Evolutionary conservation across 192 early-diverging fungal species (phyloP).

Genomic region (Rhizophagus prolifer): DNA sequence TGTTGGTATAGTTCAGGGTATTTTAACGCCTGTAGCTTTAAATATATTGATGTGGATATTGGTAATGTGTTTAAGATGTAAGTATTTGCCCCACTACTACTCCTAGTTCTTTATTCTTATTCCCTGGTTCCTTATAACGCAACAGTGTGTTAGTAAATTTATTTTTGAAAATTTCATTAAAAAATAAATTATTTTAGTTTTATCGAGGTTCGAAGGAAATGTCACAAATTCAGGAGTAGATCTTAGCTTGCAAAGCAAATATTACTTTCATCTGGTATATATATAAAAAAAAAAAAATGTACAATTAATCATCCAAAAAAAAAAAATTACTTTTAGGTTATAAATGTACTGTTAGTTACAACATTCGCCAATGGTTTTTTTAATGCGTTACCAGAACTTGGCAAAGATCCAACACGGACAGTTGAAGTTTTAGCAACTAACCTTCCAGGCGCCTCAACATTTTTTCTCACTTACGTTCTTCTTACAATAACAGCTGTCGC

Average conservation of each 20-base stretch:
- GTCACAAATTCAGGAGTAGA: conserved; percentile 4
- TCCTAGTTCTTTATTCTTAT: no score
- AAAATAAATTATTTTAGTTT: conserved; percentile 27
- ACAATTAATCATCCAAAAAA: no score
- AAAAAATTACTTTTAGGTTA: conserved; percentile 44
- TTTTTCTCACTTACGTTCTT: conserved; percentile 85
- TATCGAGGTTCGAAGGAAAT: conserved; percentile 57
- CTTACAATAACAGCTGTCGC: conserved; percentile 68
- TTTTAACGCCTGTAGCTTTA: conserved; percentile 71
- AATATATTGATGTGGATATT: conserved; percentile 68
- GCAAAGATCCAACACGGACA: conserved; percentile 32
- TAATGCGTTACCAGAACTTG: conserved; percentile 31
- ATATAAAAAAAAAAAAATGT: no score
- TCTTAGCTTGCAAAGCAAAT: conserved; percentile 47
- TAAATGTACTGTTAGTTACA: conserved; percentile 78
- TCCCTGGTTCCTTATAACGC: no score
- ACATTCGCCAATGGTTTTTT: conserved; percentile 69
- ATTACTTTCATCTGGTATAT: conserved; percentile 75
- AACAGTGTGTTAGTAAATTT: not conserved
- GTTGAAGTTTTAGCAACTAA: conserved; percentile 53
- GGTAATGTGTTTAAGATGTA: conserved; percentile 62
- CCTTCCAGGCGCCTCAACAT: conserved; percentile 74
- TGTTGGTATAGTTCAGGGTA: conserved; percentile 54
- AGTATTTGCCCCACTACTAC: no score
- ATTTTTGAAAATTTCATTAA: not conserved